Conservation (phyloP, 2,329 filamentous ascomycete genomes). For the Pseudogymnoascus sp. region DNA sequence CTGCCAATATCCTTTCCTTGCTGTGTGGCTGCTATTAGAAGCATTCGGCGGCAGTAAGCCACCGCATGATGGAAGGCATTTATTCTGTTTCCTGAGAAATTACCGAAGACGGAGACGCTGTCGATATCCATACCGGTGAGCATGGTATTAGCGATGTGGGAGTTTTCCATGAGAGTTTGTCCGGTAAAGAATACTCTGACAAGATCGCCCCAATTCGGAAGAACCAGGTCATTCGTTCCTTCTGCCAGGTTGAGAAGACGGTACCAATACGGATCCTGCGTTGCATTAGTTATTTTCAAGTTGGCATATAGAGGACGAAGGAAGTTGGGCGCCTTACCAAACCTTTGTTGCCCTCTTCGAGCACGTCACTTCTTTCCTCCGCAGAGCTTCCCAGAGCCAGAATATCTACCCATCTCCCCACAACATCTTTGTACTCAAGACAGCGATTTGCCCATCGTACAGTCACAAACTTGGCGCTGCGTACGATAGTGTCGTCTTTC, state of each 20-base stretch:
- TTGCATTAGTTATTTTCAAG: not conserved
- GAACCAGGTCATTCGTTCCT: conserved; percentile 31
- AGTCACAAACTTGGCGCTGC: conserved; percentile 71
- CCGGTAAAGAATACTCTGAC: conserved; percentile 41
- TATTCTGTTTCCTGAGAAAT: conserved; percentile 34
- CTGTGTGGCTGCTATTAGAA: conserved; percentile 45
- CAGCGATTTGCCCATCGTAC: conserved; percentile 88
- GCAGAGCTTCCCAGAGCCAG: conserved; percentile 62
- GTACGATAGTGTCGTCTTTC: conserved; percentile 43
- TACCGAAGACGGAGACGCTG: conserved; percentile 30
- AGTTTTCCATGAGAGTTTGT: conserved; percentile 26
- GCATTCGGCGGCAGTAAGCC: conserved; percentile 55
- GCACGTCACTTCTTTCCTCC: conserved; percentile 68
- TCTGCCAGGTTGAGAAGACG: conserved; percentile 48
- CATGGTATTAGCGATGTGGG: conserved; percentile 24
- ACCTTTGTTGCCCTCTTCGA: conserved; percentile 84
- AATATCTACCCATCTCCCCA: conserved; percentile 81
- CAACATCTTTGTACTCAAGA: conserved; percentile 67
- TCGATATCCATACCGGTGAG: conserved; percentile 35
- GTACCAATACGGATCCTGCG: conserved; percentile 56
- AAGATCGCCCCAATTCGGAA: conserved; percentile 47
- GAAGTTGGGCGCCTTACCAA: conserved; percentile 56
- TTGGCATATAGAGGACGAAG: not conserved
- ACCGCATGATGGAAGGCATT: conserved; percentile 61
- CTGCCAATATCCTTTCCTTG: conserved; percentile 32